These are phyloP conservation scores for Mycena rebaudengoi DNA, from an alignment of 768 basidiomycete species.

Conservation along the genomic window DNA sequence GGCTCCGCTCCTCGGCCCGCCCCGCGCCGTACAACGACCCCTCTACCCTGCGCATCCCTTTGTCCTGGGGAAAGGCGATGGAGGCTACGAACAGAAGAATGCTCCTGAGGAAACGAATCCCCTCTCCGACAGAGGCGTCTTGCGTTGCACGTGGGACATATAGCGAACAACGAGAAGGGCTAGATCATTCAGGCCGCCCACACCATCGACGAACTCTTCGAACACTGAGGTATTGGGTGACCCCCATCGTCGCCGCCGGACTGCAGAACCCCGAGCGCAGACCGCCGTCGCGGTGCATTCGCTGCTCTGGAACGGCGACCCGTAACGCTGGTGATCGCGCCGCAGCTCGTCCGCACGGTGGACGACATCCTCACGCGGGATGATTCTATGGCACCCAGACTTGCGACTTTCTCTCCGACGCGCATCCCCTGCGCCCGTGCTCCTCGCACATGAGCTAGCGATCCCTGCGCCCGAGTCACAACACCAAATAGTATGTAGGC, in stretches of 20 bases:
- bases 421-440: constrained; percentile 14
- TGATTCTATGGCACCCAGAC: background rate
- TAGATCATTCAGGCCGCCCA: no score
- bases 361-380: background rate
- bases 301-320: background rate
- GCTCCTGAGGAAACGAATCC: no score
- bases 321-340: background rate
- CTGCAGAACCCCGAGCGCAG: background rate
- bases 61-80: background rate
- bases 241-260: background rate
- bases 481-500: background rate
- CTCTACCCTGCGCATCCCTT: background rate
- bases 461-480: background rate
- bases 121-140: no score
- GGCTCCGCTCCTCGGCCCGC: background rate
- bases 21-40: background rate
- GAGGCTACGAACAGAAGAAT: no score
- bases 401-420: background rate
- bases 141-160: no score
- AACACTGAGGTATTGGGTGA: background rate
- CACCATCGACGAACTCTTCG: no score
- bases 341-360: background rate
- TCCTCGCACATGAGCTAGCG: constrained; percentile 9
- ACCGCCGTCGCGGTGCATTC: background rate
- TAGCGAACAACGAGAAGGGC: no score